phyloP scores from a whole-genome alignment of 495 filamentous ascomycete genomes.

The Hypoxylon intermedium region DNA sequence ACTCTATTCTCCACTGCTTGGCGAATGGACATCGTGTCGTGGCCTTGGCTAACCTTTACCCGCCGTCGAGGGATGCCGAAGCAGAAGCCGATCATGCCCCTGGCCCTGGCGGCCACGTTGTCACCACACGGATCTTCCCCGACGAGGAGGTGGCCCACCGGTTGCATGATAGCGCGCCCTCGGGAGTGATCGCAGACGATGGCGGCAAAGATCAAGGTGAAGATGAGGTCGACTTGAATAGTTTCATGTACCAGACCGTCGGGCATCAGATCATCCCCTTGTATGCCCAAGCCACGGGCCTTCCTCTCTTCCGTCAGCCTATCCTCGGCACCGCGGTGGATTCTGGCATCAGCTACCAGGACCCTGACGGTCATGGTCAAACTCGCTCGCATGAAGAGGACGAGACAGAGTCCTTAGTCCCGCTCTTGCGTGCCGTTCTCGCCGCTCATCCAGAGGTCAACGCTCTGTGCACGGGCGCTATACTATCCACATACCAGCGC shows the following conservation, averaged over 20 bases:
- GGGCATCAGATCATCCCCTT: slow-evolving; percentile 87
- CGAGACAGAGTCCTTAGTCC: slow-evolving; percentile 86
- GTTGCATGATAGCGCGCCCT: slow-evolving; percentile 2
- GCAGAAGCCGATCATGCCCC: slow-evolving; percentile 3
- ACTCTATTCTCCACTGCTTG: slow-evolving; percentile 87
- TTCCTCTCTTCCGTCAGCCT: slow-evolving; percentile 79
- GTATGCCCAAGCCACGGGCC: slow-evolving; percentile 74
- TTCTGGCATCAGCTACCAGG: slow-evolving; percentile 65
- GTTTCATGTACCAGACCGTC: slow-evolving; percentile 99
- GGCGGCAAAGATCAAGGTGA: slow-evolving; percentile 26
- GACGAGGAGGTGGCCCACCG: slow-evolving; percentile 9
- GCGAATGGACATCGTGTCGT: slow-evolving; percentile 85
- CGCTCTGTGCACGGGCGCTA: slow-evolving; percentile 88
- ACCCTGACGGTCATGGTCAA: slow-evolving; percentile 24
- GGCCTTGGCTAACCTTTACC: slow-evolving; percentile 87
- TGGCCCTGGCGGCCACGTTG: slow-evolving; percentile 3
- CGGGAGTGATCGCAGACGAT: slow-evolving; percentile 4
- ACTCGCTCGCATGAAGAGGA: slow-evolving; percentile 54
- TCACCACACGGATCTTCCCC: slow-evolving; percentile 25
- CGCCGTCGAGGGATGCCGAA: slow-evolving; percentile 45
- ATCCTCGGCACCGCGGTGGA: slow-evolving; percentile 75
- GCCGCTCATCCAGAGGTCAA: slow-evolving; percentile 74
- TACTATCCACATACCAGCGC: slow-evolving; percentile 93
- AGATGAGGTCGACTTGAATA: slow-evolving; percentile 78
- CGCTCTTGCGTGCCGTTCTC: slow-evolving; percentile 70